Percentiles rank a stretch among this genome's conserved stretches.
phyloP scores from a whole-genome alignment of 2,329 filamentous ascomycete species.

The Alternaria sp. region DNA sequence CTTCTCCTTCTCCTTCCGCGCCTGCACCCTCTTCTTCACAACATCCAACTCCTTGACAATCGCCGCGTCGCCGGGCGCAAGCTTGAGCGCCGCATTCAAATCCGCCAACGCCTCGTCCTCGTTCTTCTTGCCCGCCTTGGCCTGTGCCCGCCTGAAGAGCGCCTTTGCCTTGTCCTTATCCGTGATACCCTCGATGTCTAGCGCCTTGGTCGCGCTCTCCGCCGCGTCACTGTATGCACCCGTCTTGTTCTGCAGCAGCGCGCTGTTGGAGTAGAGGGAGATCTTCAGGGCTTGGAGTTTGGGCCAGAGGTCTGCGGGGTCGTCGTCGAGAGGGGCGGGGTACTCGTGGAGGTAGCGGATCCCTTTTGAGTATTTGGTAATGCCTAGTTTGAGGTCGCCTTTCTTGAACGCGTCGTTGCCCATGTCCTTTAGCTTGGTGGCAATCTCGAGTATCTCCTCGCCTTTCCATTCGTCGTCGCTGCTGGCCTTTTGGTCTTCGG shows the following conservation, averaged over 20 bases:
- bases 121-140: constrained; percentile 78
- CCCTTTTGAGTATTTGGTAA: constrained; percentile 95
- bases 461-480: constrained; percentile 67
- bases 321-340: constrained; percentile 71
- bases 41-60: constrained; percentile 75
- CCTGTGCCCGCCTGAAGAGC: constrained; percentile 80
- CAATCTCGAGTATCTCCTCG: constrained; percentile 76
- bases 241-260: constrained; percentile 84
- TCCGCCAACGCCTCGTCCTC: constrained; percentile 73
- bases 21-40: constrained; percentile 79
- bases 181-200: constrained; percentile 67
- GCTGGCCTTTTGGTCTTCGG: constrained; percentile 72
- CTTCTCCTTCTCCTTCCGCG: constrained; percentile 85
- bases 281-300: constrained; percentile 79
- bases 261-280: constrained; percentile 85
- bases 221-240: constrained; percentile 73
- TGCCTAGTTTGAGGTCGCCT: constrained; percentile 70
- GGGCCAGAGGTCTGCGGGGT: constrained; percentile 70
- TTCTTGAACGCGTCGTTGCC: constrained; percentile 93
- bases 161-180: constrained; percentile 89
- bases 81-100: constrained; percentile 53
- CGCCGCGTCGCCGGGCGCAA: constrained; percentile 72
- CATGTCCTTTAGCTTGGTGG: constrained; percentile 83
- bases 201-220: constrained; percentile 73
- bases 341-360: constrained; percentile 89